phyloP scores from a whole-genome alignment of 2,329 filamentous ascomycete genomes.

The Alternaria sp. region DNA sequence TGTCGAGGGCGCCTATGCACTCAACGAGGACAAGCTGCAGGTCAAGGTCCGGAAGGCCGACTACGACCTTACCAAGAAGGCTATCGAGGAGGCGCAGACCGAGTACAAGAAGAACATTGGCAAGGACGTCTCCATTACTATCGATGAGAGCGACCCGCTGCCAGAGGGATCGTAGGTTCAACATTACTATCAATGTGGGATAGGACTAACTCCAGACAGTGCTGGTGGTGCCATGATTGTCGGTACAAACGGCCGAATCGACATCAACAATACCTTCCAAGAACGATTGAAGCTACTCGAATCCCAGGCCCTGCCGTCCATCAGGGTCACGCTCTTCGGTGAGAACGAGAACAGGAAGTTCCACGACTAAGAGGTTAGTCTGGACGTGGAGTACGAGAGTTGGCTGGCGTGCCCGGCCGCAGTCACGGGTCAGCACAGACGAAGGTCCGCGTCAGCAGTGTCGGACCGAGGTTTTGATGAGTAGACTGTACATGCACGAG shows the following conservation, averaged over 20 bases:
- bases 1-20: slow-evolving; percentile 86
- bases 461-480: not conserved
- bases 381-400: not conserved
- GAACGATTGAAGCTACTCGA: slow-evolving; percentile 86
- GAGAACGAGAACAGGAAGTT: slow-evolving; percentile 96
- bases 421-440: not conserved
- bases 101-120: slow-evolving; percentile 83
- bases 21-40: slow-evolving; percentile 79
- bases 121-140: slow-evolving; percentile 70
- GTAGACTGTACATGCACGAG: slow-evolving; percentile 6
- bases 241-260: slow-evolving; percentile 88
- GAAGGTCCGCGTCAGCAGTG: not conserved
- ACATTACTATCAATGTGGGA: rapidly evolving
- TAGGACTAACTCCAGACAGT: slow-evolving; percentile 56
- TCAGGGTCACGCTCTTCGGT: slow-evolving; percentile 87
- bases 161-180: slow-evolving; percentile 79
- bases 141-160: slow-evolving; percentile 81
- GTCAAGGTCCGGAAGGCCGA: slow-evolving; percentile 83
- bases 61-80: slow-evolving; percentile 75
- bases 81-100: slow-evolving; percentile 74
- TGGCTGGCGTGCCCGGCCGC: not conserved
- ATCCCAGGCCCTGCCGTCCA: slow-evolving; percentile 80
- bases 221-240: slow-evolving; percentile 83
- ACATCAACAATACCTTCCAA: slow-evolving; percentile 98
- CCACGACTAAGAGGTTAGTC: slow-evolving; percentile 69